Conservation (phyloP, 306 rosid genomes). For the Adenanthera pavonina region DNA sequence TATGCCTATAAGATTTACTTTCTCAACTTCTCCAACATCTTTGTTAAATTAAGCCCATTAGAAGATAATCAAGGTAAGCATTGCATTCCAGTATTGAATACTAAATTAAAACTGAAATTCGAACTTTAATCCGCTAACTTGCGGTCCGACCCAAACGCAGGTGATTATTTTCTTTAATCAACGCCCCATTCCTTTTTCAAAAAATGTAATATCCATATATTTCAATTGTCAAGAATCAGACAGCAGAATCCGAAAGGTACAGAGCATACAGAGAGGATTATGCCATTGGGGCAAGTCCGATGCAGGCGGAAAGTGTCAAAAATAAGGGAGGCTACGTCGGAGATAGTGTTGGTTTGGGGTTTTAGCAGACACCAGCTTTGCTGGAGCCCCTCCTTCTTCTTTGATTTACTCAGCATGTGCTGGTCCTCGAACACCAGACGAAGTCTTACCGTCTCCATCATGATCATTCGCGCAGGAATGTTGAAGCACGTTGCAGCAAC, state of each 20-base stretch:
- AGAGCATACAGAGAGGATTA: conserved; percentile 66
- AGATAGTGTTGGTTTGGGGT: conserved; percentile 70
- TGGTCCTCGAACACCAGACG: conserved; percentile 69
- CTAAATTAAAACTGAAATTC: background rate
- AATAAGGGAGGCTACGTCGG: conserved; percentile 66
- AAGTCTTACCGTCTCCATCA: conserved; percentile 62
- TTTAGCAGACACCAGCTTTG: conserved; percentile 87
- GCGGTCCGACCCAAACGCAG: background rate
- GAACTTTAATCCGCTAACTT: background rate
- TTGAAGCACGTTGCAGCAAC: background rate
- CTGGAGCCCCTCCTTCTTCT: conserved; percentile 61
- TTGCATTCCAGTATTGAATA: background rate
- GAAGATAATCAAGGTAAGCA: background rate
- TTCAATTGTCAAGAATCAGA: background rate
- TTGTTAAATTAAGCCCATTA: background rate
- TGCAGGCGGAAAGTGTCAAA: conserved; percentile 58
- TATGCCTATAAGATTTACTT: conserved; percentile 1
- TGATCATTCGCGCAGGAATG: conserved; percentile 20
- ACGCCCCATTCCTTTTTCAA: background rate
- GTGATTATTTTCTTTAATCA: background rate
- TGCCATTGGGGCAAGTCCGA: conserved; percentile 70
- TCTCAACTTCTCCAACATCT: background rate
- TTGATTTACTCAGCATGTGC: conserved; percentile 57
- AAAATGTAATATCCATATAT: background rate
- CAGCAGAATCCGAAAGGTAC: background rate